Percentiles rank a stretch among this genome's conserved stretches.
Conservation (phyloP, 2,329 filamentous ascomycete species). For the Clarireedia paspali region DNA sequence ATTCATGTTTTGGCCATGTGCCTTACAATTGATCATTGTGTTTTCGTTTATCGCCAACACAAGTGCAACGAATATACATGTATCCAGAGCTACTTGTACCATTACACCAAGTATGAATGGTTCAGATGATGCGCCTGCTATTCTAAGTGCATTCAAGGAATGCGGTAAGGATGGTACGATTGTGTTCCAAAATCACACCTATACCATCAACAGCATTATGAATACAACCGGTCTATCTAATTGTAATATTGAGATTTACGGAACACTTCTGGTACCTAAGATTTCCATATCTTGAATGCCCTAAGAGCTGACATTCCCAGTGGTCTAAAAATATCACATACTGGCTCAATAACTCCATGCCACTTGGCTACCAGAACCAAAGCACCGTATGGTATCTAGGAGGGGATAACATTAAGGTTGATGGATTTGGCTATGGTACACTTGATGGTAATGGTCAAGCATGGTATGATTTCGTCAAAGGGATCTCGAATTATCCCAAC, state of each 20-base stretch:
- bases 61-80: neutral
- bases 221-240: constrained; percentile 36
- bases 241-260: constrained; percentile 42
- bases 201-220: constrained; percentile 38
- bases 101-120: neutral
- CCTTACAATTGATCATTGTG: too few species aligned
- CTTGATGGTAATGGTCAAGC: constrained; percentile 52
- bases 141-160: constrained; percentile 33
- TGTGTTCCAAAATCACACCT: constrained; percentile 36
- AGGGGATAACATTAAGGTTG: constrained; percentile 41
- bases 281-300: constrained; percentile 33
- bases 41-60: too few species aligned
- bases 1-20: too few species aligned
- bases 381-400: constrained; percentile 48
- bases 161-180: constrained; percentile 35
- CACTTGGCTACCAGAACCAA: constrained; percentile 47
- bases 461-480: constrained; percentile 47
- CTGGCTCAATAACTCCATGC: constrained; percentile 4
- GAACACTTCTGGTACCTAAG: constrained; percentile 34
- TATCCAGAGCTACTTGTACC: neutral
- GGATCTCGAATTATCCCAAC: constrained; percentile 38
- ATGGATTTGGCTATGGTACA: constrained; percentile 45
- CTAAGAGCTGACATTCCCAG: neutral
- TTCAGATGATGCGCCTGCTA: constrained; percentile 29
- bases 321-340: constrained; percentile 8